Evolutionary conservation across 176 grass and related monocot species (phyloP), one percentile per base, ranked within the genome.

Genomic region (Rhynchospora breviuscula): DNA sequence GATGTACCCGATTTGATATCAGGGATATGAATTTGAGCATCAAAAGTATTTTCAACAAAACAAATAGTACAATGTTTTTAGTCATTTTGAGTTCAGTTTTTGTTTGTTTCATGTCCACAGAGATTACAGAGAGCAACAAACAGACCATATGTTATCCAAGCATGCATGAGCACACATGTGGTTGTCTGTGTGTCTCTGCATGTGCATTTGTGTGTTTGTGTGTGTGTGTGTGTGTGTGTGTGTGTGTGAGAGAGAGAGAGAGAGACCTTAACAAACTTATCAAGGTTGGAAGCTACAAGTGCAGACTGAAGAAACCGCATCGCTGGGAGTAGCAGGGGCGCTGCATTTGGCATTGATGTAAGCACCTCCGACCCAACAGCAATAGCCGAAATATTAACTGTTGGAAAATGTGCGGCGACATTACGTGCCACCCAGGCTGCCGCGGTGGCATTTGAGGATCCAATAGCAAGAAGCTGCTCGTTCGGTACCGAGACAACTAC

Each of bases 391-490:
- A 98, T 98, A 87, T 98, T 98, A 7, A 98, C 95, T 7, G 86
- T 46, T 0, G 95, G 95, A 76, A 64, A 91, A 79, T 98, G 95
- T 2, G 95, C 95, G 0, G 89, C 90, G 9, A 98, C 92, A 51
- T 98, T 98, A 12, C 79, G 84, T 0, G 92, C 87, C 5, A 98
- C 87, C 95, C 95, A 98, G 31, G 87, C 89, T 72, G 92, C 95
- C 4, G 95, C 92, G 26, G 95, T 98, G 49, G 95, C 89, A 72
- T 98, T 98, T 18, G 95, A 98, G 69, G 89, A 90, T 53, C 92
- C 95, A 62, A 98, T 86, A 60, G 87, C 95, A 15, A 98, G 95
- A 48, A 98, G 89, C 89, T 98, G 95, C 73, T 98, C 95, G 85
- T 98, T 98, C 3, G 95, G 95, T 6, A 98, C 95, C 0, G 95